Evolutionary conservation across 805 yeast species (phyloP).

Genomic region (Cyberlindnera euphorbiiphila): DNA sequence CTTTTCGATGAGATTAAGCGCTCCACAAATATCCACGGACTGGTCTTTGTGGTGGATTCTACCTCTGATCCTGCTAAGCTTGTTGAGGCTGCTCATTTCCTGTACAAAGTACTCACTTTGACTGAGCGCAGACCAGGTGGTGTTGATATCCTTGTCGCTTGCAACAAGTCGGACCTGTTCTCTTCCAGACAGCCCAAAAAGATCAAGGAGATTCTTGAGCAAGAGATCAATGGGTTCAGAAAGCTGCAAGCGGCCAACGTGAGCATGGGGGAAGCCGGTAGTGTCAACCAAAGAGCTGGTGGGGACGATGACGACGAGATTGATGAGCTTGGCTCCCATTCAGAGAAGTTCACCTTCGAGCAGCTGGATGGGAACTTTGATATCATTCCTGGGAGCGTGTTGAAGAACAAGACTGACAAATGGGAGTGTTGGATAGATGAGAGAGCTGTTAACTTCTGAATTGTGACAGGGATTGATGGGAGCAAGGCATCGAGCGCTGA

Average conservation of each 20-base stretch:
- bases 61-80: conserved; percentile 48
- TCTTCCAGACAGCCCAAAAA: conserved; percentile 69
- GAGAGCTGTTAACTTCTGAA: conserved; percentile 51
- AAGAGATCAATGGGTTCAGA: conserved; percentile 57
- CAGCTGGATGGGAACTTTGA: conserved; percentile 70
- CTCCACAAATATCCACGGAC: conserved; percentile 52
- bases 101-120: conserved; percentile 53
- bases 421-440: conserved; percentile 84
- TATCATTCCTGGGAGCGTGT: conserved; percentile 69
- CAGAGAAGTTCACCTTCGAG: conserved; percentile 55
- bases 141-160: conserved; percentile 69
- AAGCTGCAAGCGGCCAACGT: conserved; percentile 40
- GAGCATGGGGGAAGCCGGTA: conserved; percentile 31
- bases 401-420: conserved; percentile 45
- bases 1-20: conserved; percentile 44
- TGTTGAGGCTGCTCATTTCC: conserved; percentile 50
- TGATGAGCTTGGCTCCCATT: conserved; percentile 39
- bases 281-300: conserved; percentile 5
- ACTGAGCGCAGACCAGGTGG: conserved; percentile 69
- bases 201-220: conserved; percentile 55
- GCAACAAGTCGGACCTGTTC: conserved; percentile 84
- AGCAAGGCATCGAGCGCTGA: background rate
- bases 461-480: background rate
- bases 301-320: conserved; percentile 38
- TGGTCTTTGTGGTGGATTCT: conserved; percentile 76